Evolutionary conservation across 495 filamentous ascomycete genomes (phyloP), one percentile per base, ranked within the genome.

Genomic region (Eremomyces bilateralis): DNA sequence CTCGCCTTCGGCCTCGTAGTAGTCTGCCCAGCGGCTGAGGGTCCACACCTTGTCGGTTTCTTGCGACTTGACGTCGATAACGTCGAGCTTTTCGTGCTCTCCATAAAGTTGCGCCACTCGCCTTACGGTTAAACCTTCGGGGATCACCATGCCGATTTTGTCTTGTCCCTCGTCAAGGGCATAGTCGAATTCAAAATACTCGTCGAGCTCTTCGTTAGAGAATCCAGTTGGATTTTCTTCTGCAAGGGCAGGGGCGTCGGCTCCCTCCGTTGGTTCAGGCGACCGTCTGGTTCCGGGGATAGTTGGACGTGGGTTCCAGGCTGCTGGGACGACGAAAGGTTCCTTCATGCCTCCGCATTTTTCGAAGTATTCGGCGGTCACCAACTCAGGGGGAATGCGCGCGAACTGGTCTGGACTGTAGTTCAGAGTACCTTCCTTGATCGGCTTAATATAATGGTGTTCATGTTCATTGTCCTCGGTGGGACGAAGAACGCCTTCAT

Each of bases 11-110:
- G 65, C 71, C 40, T 80, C 76, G 44, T 80, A 81, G 51, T 81
- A 81, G 42, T 79, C 70, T 4, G 70, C 73, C 65, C 76, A 76
- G 42, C 71, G 65, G 29, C 63, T 59, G 64, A 81, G 71, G 29
- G 67, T 71, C 76, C 76, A 80, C 29, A 66, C 65, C 42, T 71
- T 8, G 30, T 32, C 73, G 5, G 70, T 69, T 44, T 74, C 69
- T 44, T 81, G 76, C 11, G 69, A 71, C 36, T 80, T 77, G 33
- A 81, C 76, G 49, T 81, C 72, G 27, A 81, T 80, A 21, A 81
- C 74, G 35, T 76, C 71, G 10, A 81, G 63, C 29, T 62, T 61
- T 48, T 72, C 67, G 33, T 71, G 65, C 4, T 62, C 63, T 6
- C 76, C 75, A 42, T 73, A 72, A 10, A 80, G 57, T 40, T 79